Base-by-base conservation (phyloP, 306 rosid species). In the Rosa rugosa region DNA sequence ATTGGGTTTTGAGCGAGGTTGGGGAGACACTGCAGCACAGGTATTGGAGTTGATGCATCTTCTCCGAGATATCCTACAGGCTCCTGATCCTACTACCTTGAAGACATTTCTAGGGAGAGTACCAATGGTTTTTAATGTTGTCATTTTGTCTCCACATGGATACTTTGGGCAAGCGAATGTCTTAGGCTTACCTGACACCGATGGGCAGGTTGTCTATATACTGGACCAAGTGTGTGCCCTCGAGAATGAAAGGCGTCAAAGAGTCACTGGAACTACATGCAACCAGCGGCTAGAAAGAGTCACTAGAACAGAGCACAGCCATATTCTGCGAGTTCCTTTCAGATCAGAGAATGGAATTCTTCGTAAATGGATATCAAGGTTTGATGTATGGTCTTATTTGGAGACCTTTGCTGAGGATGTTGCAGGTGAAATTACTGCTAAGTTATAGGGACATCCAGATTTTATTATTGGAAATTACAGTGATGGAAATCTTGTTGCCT, bases 401-500 rank as follows among this genome's bases (percentile, higher is more conserved):
- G 98, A 92, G 90, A 88, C 91, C 82, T 95, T 80, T 88, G 89
- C 97, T 20, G 89, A 95, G 98, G 99, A 95, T 80, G 99, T 69
- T 47, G 96, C 91, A 1, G 82, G 94, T 81, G 97, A 95, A 86
- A 87, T 95, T 74, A 40, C 73, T 64, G 99, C 97, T 34, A 93
- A 92, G 90, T 83, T 95, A 78, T 92, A 90, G 81, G 91, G 92
- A 64, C 23, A 66, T 79, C 98, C 98, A 47, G 98, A 95, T 86
- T 91, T 95, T 79, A 90, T 95, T 78, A 92, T 92, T 47, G 97
- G 99, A 82, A 95, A 95, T 86, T 95, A 95, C 86, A 95, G 97
- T 84, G 99, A 95, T 10, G 99, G 97, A 53, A 95, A 95, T 85
- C 98, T 95, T 69, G 97, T 95, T 56, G 94, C 98, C 56, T 95